Conservation (phyloP, 2,329 filamentous ascomycete genomes). For the Trichoderma simmonsii region DNA sequence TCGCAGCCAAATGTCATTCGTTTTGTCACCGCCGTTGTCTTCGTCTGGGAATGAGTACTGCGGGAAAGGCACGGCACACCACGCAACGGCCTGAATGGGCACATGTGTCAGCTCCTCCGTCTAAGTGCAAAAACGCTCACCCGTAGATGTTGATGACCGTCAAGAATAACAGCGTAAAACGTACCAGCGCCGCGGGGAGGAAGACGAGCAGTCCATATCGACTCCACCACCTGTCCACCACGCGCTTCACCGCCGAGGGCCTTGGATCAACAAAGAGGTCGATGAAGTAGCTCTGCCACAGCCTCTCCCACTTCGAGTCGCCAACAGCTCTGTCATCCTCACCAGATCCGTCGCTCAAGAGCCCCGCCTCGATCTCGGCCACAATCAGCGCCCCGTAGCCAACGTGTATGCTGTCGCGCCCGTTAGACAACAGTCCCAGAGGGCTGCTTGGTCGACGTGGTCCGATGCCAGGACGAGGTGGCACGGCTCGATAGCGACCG, state of each 20-base stretch:
- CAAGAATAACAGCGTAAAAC: conserved; percentile 26
- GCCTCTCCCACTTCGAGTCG: conserved; percentile 34
- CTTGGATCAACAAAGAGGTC: conserved; percentile 61
- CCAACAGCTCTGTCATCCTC: conserved; percentile 33
- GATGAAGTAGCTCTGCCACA: conserved; percentile 38
- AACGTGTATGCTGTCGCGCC: conserved; percentile 53
- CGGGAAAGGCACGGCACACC: conserved; percentile 65
- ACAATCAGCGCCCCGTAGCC: conserved; percentile 55
- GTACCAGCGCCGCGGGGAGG: conserved; percentile 58
- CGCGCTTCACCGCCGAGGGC: conserved; percentile 54
- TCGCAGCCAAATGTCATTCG: not conserved
- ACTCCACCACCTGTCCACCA: conserved; percentile 62
- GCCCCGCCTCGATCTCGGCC: conserved; percentile 37
- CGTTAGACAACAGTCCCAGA: conserved; percentile 40
- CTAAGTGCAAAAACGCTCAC: not conserved
- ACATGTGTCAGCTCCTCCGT: not conserved
- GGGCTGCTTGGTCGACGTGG: conserved; percentile 34
- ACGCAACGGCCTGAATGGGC: conserved; percentile 52
- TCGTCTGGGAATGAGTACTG: conserved; percentile 54
- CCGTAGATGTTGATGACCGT: not conserved
- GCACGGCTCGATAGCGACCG: conserved; percentile 63
- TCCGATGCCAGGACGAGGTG: conserved; percentile 37
- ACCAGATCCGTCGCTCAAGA: conserved; percentile 21
- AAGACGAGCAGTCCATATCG: conserved; percentile 60
- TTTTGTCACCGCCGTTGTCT: conserved; percentile 28